Evolutionary conservation across 805 yeast genomes (phyloP), one percentile per base, ranked within the genome.

Genomic region (Saturnispora zaruensis): DNA sequence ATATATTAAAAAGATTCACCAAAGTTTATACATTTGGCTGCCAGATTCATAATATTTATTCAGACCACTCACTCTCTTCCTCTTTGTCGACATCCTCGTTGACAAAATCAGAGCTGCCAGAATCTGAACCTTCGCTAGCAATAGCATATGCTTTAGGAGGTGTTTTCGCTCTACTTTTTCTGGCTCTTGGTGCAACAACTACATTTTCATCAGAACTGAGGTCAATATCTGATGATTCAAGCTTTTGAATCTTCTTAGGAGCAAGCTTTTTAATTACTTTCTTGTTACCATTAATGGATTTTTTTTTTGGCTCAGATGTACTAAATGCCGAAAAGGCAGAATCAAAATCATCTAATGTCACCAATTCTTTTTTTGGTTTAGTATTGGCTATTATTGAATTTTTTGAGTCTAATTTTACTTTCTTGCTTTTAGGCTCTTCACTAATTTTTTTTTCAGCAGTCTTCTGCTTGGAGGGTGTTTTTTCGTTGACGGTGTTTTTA

Each of bases 401-500:
- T 40, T 53, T 52, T 9, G 38, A 36, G 25, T 49, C 45, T 14
- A 18, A 21, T 28, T 45, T 48, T 20, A 20, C 43, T 9, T 40
- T 44, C 11, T 49, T 44, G 4, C 50, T 33, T 38, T 51, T 52
- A 3, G 52, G 57, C 18, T 53, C 41, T 28, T 52, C 43, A 4
- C 37, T 9, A 11, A 57, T 52, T 57, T 59, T 50, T 50, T 61
- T 32, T 26, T 53, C 55, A 43, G 55, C 56, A n/a, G 47, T 46
- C n/a, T 53, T 45, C 13, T 53, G 54, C 45, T 58, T 48, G 32
- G 62, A 68, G 3, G 77, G 68, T 14, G 72, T 75, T 49, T 74
- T 75, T 63, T 89, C 96, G 13, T 73, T n/a, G 30, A 38, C 3
- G 55, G 44, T 8, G 52, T 48, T 45, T 59, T 65, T 34, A 5